A percentile compares a stretch with the other conserved stretches of the same genome.
Conservation (phyloP, 177 flowering plant genomes). For the Telopea speciosissima region DNA sequence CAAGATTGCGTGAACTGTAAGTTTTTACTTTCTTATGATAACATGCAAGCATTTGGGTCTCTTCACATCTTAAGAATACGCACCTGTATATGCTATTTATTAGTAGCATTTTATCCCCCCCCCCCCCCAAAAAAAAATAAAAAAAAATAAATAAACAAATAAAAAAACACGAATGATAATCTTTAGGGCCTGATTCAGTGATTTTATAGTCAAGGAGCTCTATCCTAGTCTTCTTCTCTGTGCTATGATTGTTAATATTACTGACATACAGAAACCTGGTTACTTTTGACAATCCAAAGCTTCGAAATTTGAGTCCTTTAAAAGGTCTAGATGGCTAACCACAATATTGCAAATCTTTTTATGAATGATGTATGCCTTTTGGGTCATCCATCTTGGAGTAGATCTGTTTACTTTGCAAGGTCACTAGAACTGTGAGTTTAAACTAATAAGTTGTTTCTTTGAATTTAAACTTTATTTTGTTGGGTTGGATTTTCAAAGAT, state of each 20-base stretch:
- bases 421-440: background rate
- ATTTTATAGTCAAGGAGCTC: background rate
- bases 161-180: background rate
- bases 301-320: background rate
- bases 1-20: slow-evolving; percentile 38
- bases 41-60: background rate
- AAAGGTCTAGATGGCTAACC: background rate
- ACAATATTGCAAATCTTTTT: background rate
- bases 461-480: background rate
- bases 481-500: background rate
- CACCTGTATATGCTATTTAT: background rate
- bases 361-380: background rate
- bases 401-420: too few relatives aligned
- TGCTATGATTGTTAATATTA: background rate
- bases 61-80: background rate
- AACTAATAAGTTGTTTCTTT: background rate
- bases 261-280: too few relatives aligned
- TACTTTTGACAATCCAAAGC: background rate
- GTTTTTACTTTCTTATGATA: slow-evolving; percentile 6
- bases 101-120: background rate
- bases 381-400: too few relatives aligned
- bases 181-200: background rate
- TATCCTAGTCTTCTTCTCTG: background rate
- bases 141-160: too few relatives aligned
- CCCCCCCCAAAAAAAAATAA: too few relatives aligned